Evolutionary conservation across 352 stramenopile species (phyloP), one percentile per base, ranked within the genome.

Genomic region (Peronospora belbahrii): DNA sequence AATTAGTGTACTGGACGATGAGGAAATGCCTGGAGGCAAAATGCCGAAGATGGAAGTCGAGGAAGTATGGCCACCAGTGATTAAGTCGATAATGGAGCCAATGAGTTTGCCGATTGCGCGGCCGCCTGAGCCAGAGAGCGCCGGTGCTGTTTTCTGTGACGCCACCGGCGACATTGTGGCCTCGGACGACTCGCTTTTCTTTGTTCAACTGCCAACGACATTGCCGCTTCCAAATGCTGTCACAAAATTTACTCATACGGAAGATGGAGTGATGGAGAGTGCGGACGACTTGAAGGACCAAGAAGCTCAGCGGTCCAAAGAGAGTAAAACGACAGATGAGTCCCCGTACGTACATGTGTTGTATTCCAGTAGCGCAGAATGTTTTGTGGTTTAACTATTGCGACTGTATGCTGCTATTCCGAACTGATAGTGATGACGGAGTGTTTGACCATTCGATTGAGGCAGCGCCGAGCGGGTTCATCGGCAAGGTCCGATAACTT

Each of bases 131-230:
- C 70, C 74, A 11, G 59, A 78, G 17, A 77, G 52, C 18, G 62
- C 71, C 11, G 82, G 76, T 11, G 70, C 65, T 17, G 52, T 93
- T 13, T 93, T 93, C 40, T 74, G 62, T 42, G 74, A 90, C 50
- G 48, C 52, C 13, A 51, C 71, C 25, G 75, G 77, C 2, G 70
- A 84, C 28, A 52, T 85, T 2, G 28, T 80, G 14, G 50, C 83
- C 9, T 33, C 48, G 0, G 76, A 93, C 48, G 78, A 93, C 52
- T 65, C 77, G 39, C 54, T 93, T 4, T 68, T 93, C 5, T 93
- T 90, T 63, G 59, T 93, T 30, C 82, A 93, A 42, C 62, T 93
- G 38, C 82, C 82, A 7, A 93, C 82, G 19, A 93, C 82, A 14
- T 63, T 93, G 5, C 82, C 82, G 15, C 69, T 89, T 18, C 67